Percentiles rank a stretch among this genome's conserved stretches.
These are phyloP conservation scores for Gastroboletus turbinatus DNA, from an alignment of 1,284 basidiomycete species.

Conservation along the genomic window DNA sequence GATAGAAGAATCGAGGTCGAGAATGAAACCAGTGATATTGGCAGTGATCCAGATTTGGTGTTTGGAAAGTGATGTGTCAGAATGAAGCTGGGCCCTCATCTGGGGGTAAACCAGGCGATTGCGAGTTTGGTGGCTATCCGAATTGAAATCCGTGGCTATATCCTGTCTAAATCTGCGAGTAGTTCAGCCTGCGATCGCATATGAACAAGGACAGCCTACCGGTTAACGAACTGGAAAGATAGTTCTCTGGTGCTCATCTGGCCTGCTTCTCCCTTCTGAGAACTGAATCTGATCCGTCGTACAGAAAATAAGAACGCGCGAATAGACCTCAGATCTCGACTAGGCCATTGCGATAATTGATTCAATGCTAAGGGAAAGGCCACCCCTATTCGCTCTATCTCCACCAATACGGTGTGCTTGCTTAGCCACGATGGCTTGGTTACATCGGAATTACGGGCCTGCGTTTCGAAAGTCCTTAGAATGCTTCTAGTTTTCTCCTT, in stretches of 20 bases:
- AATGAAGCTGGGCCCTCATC: slow-evolving; percentile 74
- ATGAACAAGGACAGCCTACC: slow-evolving; percentile 43
- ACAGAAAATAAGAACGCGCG: slow-evolving; percentile 86
- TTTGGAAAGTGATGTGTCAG: slow-evolving; percentile 48
- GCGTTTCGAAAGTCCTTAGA: slow-evolving; percentile 70
- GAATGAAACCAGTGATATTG: slow-evolving; percentile 81
- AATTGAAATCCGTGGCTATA: slow-evolving; percentile 65
- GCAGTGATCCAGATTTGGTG: slow-evolving; percentile 69
- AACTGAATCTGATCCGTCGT: slow-evolving; percentile 68
- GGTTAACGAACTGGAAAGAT: slow-evolving; percentile 81
- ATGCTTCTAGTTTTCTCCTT: slow-evolving; percentile 76
- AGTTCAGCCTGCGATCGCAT: slow-evolving; percentile 9
- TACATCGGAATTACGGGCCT: slow-evolving; percentile 44
- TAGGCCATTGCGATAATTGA: slow-evolving; percentile 43
- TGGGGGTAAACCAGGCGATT: slow-evolving; percentile 82
- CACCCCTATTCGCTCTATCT: slow-evolving; percentile 72
- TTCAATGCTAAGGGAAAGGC: slow-evolving; percentile 77
- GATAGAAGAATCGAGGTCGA: slow-evolving; percentile 83
- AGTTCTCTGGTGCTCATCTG: slow-evolving; percentile 70
- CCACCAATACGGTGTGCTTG: slow-evolving; percentile 62
- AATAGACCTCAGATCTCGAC: slow-evolving; percentile 45
- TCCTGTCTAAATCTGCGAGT: slow-evolving; percentile 72
- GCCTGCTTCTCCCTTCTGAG: slow-evolving; percentile 77
- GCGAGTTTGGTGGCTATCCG: slow-evolving; percentile 64
- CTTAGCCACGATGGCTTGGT: slow-evolving; percentile 60